Percentiles rank a stretch among this genome's conserved stretches.
phyloP scores from a whole-genome alignment of 1,284 basidiomycete species.

The Marasmius tenuissimus region DNA sequence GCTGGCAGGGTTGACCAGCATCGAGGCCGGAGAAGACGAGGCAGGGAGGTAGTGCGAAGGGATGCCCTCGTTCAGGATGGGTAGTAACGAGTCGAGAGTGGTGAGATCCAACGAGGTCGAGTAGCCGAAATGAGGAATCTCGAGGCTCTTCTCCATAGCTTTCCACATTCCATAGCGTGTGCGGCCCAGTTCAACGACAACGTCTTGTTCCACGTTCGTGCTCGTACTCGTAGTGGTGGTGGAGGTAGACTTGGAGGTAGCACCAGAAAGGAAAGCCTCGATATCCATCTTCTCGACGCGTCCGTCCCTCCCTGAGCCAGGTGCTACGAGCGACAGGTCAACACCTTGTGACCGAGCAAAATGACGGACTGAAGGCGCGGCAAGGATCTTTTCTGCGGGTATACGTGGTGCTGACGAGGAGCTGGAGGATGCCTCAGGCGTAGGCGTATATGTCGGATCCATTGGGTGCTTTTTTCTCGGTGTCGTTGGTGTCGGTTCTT shows the following conservation, averaged over 20 bases:
- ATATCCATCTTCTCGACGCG: constrained; percentile 79
- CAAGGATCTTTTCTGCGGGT: constrained; percentile 42
- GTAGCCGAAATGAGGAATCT: constrained; percentile 85
- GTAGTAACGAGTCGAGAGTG: constrained; percentile 68
- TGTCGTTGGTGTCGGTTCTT: constrained; percentile 8
- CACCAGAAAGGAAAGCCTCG: constrained; percentile 51
- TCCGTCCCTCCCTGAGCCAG: constrained; percentile 76
- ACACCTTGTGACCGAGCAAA: constrained; percentile 70
- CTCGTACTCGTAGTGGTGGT: constrained; percentile 11
- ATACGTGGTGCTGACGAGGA: constrained; percentile 1
- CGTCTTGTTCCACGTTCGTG: constrained; percentile 35
- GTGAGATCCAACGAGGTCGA: constrained; percentile 86
- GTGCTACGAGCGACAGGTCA: constrained; percentile 55
- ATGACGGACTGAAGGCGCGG: constrained; percentile 78
- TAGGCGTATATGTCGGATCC: constrained; percentile 15
- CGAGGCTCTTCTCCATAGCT: constrained; percentile 81
- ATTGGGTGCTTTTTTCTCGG: constrained; percentile 13
- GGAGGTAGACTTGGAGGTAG: constrained; percentile 4
- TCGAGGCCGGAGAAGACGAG: constrained; percentile 25
- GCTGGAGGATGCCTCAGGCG: constrained; percentile 3
- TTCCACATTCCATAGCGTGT: constrained; percentile 87
- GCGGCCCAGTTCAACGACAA: constrained; percentile 71
- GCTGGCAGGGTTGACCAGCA: constrained; percentile 47
- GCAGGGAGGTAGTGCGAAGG: constrained; percentile 60
- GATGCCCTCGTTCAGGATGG: constrained; percentile 69